Conservation (phyloP, 805 yeast species). For the Ogataea paradorogensis region DNA sequence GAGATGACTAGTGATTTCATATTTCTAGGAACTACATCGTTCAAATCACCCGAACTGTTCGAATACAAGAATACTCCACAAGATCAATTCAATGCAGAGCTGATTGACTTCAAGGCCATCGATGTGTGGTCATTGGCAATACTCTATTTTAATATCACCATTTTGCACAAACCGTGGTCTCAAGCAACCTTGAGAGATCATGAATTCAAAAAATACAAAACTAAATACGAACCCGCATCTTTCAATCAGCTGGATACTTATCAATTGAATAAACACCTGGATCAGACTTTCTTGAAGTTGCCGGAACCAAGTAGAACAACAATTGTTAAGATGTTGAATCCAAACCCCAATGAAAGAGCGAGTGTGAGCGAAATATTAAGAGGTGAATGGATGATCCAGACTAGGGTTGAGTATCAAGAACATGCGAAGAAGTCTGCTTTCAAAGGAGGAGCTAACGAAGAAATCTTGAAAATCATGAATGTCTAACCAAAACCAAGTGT, state of each 20-base stretch:
- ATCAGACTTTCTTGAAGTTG: slow-evolving; percentile 13
- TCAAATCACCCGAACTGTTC: slow-evolving; percentile 53
- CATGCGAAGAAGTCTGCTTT: slow-evolving; percentile 12
- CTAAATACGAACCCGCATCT: slow-evolving; percentile 12
- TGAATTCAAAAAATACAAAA: slow-evolving; percentile 20
- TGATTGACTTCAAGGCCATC: slow-evolving; percentile 33
- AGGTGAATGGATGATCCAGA: slow-evolving; percentile 34
- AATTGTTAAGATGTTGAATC: slow-evolving; percentile 31
- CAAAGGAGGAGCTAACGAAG: slow-evolving; percentile 24
- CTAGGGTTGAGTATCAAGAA: slow-evolving; percentile 19
- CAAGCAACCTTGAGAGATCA: slow-evolving; percentile 34
- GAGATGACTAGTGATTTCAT: slow-evolving; percentile 24
- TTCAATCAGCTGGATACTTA: slow-evolving; percentile 20
- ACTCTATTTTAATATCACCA: slow-evolving; percentile 42
- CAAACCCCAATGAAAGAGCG: slow-evolving; percentile 25
- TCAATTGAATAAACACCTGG: slow-evolving; percentile 17
- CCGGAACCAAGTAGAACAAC: slow-evolving; percentile 13
- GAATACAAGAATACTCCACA: slow-evolving; percentile 7
- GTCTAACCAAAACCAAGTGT: slow-evolving; percentile 1
- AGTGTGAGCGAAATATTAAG: slow-evolving; percentile 20
- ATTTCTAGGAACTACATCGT: slow-evolving; percentile 48
- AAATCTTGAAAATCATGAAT: slow-evolving; percentile 17
- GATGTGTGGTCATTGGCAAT: slow-evolving; percentile 56
- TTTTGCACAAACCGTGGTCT: slow-evolving; percentile 49
- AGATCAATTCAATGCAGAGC: slow-evolving; percentile 11